Conservation (phyloP, 2,329 filamentous ascomycete genomes). For the Trichoderma oligosporum region DNA sequence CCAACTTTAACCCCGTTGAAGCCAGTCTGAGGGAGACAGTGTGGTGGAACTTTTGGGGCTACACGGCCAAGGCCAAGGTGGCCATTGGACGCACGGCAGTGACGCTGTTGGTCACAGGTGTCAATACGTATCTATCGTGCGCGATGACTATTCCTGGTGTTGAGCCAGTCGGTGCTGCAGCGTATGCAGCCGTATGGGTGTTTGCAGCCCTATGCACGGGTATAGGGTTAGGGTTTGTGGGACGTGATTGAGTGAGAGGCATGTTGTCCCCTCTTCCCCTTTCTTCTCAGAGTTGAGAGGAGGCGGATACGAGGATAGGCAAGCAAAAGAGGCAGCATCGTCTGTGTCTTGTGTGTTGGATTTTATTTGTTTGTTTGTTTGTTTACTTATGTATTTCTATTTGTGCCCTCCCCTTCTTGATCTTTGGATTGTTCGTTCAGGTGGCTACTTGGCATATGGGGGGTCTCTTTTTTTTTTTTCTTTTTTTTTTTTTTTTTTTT, state of each 20-base stretch:
- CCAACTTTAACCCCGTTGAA: slow-evolving; percentile 58
- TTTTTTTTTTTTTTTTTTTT: background rate
- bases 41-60: slow-evolving; percentile 69
- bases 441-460: no score
- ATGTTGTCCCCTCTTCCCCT: background rate
- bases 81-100: slow-evolving; percentile 62
- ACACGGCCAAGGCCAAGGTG: slow-evolving; percentile 57
- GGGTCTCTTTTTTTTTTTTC: background rate
- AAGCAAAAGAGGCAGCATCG: background rate
- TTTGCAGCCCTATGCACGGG: slow-evolving; percentile 59
- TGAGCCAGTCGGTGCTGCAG: slow-evolving; percentile 63
- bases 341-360: background rate
- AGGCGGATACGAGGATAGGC: background rate
- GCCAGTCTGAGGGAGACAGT: slow-evolving; percentile 68
- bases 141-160: slow-evolving; percentile 66
- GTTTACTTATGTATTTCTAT: slow-evolving; percentile 2
- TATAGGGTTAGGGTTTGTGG: slow-evolving; percentile 48
- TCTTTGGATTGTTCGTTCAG: background rate
- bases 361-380: background rate
- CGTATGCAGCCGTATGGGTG: slow-evolving; percentile 75
- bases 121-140: slow-evolving; percentile 61
- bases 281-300: background rate
- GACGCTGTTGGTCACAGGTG: slow-evolving; percentile 53
- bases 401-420: background rate
- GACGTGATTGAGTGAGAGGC: slow-evolving; percentile 36